phyloP scores from a whole-genome alignment of 208 protist species.

The Trypanosoma mega region DNA sequence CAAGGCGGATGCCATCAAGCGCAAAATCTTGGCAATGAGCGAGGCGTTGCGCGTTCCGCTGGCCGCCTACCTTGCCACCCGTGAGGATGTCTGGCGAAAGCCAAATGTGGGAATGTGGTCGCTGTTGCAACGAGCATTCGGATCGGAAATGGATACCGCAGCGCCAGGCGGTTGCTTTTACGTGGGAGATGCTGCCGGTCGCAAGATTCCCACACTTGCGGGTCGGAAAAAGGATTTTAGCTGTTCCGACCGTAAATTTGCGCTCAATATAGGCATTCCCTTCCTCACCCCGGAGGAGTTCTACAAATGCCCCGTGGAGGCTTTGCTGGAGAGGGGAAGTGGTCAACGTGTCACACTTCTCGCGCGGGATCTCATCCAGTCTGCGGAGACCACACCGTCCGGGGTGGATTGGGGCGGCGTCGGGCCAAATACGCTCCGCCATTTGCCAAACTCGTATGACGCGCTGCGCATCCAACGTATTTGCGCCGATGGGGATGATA shows the following conservation, averaged over 20 bases:
- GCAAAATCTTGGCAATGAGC: constrained; percentile 45
- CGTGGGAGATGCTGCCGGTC: constrained; percentile 92
- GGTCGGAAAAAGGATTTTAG: constrained; percentile 91
- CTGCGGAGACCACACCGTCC: constrained; percentile 10
- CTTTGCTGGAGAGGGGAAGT: constrained; percentile 20
- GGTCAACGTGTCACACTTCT: constrained; percentile 9
- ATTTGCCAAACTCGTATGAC: constrained; percentile 50
- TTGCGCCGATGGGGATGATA: constrained; percentile 22
- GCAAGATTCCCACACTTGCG: constrained; percentile 44
- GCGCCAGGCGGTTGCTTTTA: constrained; percentile 63
- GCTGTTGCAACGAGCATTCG: constrained; percentile 34
- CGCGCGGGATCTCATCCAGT: not conserved
- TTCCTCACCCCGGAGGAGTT: constrained; percentile 93
- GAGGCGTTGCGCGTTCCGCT: constrained; percentile 60
- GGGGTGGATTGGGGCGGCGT: constrained; percentile 54
- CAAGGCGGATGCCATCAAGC: constrained; percentile 51
- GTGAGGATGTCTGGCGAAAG: constrained; percentile 86
- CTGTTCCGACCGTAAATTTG: constrained; percentile 90
- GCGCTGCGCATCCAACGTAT: constrained; percentile 29
- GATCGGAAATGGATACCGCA: not conserved
- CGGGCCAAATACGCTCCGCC: constrained; percentile 42
- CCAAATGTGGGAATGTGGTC: constrained; percentile 87
- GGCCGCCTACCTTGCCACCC: constrained; percentile 70
- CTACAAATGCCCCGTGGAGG: constrained; percentile 35
- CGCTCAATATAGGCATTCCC: constrained; percentile 71